These are phyloP conservation scores for Isoetes taiwanensis DNA, from an alignment of 75 land plant genomes.

Conservation along the genomic window DNA sequence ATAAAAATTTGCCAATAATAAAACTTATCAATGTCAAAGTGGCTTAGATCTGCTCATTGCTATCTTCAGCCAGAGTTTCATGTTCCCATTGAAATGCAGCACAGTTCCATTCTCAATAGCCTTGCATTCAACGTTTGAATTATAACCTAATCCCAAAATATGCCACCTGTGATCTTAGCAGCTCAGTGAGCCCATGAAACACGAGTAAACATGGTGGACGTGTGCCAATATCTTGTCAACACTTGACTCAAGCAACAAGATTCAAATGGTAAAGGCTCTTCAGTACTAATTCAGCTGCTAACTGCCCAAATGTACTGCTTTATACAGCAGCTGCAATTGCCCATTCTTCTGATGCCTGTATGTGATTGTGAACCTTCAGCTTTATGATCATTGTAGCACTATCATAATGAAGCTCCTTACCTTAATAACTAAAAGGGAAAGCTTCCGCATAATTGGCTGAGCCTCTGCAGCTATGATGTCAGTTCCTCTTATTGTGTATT, in stretches of 20 bases:
- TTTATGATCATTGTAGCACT: slow-evolving; percentile 76
- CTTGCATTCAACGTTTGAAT: not conserved
- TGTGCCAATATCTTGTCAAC: slow-evolving; percentile 31
- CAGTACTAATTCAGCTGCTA: slow-evolving; percentile 62
- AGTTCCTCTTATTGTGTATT: slow-evolving; percentile 18
- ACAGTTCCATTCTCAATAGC: not conserved
- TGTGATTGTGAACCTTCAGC: slow-evolving; percentile 43
- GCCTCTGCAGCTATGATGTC: slow-evolving; percentile 47
- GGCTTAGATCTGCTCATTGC: not conserved
- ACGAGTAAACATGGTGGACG: not conserved
- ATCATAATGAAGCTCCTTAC: slow-evolving; percentile 80
- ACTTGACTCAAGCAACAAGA: slow-evolving; percentile 81
- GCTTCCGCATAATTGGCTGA: slow-evolving; percentile 37
- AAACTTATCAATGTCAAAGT: too few relatives aligned
- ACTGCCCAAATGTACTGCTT: slow-evolving; percentile 44
- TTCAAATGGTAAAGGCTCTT: slow-evolving; percentile 57
- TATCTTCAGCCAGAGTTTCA: slow-evolving; percentile 1
- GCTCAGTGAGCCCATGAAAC: not conserved
- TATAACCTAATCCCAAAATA: not conserved
- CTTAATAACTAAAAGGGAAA: slow-evolving; percentile 56
- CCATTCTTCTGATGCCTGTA: slow-evolving; percentile 43
- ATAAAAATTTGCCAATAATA: too few relatives aligned
- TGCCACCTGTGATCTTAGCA: not conserved
- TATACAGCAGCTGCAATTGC: slow-evolving; percentile 38
- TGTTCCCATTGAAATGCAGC: slow-evolving; percentile 2